Evolutionary conservation across 192 early-diverging fungal species (phyloP), one percentile per base, ranked within the genome.

Genomic region (Lunasporangiospora selenospora): DNA sequence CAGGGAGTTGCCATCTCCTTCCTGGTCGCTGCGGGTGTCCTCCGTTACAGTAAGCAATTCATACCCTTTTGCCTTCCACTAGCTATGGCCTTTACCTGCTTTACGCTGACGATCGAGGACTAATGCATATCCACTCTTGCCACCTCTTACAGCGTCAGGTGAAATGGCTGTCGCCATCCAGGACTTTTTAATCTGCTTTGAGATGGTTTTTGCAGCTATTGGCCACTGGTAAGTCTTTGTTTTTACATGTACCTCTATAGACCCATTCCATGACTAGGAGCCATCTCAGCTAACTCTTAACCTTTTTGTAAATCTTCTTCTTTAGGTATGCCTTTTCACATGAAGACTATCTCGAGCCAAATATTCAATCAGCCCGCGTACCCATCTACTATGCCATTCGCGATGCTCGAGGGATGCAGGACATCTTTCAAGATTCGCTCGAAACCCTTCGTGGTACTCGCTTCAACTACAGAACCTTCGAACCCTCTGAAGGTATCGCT

Each of bases 131-230:
- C n/a, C n/a, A n/a, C n/a, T n/a, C n/a, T n/a, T n/a, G n/a, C n/a
- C n/a, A n/a, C n/a, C n/a, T n/a, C n/a, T n/a, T n/a, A n/a, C n/a
- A 46, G 29, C 39, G 21, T 19, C 62, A 77, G 85, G 55, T 29
- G 69, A 49, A 23, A 29, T 23, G n/a, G 83, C 95, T 27, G 80
- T 87, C 0, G 90, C 89, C 30, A 66, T 93, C 48, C 95, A 97
- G 69, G 94, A 93, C 81, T 87, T 91, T 65, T 80, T 96, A n/a
- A 91, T 96, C 42, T 95, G 92, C 53, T 65, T 97, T 23, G 95
- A 97, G 75, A 93, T 94, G 91, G 80, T 92, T n/a, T 78, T 84
- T 29, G 88, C 90, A 39, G 88, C 95, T 4, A 60, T 90, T 23
- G 86, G 85, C 26, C 92, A 95, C 77, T 85, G 83, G 81, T 81